phyloP scores from a whole-genome alignment of 2,329 filamentous ascomycete genomes.

The Calonectria crousiana region DNA sequence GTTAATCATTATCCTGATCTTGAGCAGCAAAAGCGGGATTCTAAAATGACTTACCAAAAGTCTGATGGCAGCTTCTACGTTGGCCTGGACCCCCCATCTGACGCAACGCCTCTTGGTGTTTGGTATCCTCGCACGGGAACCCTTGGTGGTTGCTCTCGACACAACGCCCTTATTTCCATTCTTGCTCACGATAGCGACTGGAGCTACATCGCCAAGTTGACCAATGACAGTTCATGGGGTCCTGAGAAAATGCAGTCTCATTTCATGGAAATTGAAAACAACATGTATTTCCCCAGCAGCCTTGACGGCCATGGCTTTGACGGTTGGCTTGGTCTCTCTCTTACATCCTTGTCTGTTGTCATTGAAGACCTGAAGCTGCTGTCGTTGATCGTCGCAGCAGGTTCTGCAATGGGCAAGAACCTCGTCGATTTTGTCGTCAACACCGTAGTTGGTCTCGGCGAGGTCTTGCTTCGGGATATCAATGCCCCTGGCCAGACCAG shows the following conservation, averaged over 20 bases:
- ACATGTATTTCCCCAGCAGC: slow-evolving; percentile 54
- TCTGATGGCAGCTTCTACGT: slow-evolving; percentile 51
- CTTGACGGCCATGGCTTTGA: slow-evolving; percentile 56
- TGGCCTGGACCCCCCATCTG: slow-evolving; percentile 50
- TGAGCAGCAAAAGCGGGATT: slow-evolving; percentile 57
- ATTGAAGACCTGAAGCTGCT: slow-evolving; percentile 46
- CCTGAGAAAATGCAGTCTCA: slow-evolving; percentile 56
- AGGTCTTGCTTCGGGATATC: slow-evolving; percentile 44
- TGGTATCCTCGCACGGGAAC: slow-evolving; percentile 59
- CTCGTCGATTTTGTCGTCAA: slow-evolving; percentile 31
- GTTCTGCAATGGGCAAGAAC: slow-evolving; percentile 43
- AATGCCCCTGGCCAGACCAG: slow-evolving; percentile 39
- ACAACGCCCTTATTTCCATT: slow-evolving; percentile 55
- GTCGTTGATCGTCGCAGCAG: slow-evolving; percentile 43
- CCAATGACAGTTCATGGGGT: slow-evolving; percentile 57
- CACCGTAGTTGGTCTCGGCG: slow-evolving; percentile 39
- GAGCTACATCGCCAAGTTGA: slow-evolving; percentile 53
- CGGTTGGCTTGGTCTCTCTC: slow-evolving; percentile 50
- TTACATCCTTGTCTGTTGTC: slow-evolving; percentile 39
- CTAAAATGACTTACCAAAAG: slow-evolving; percentile 59
- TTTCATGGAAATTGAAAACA: slow-evolving; percentile 57
- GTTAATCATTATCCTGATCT: slow-evolving; percentile 70
- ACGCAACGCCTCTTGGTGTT: slow-evolving; percentile 54
- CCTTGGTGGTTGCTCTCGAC: slow-evolving; percentile 54
- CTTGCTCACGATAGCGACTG: slow-evolving; percentile 57